These are phyloP conservation scores for Danielozyma ontarioensis DNA, from an alignment of 805 yeast species.

Conservation along the genomic window DNA sequence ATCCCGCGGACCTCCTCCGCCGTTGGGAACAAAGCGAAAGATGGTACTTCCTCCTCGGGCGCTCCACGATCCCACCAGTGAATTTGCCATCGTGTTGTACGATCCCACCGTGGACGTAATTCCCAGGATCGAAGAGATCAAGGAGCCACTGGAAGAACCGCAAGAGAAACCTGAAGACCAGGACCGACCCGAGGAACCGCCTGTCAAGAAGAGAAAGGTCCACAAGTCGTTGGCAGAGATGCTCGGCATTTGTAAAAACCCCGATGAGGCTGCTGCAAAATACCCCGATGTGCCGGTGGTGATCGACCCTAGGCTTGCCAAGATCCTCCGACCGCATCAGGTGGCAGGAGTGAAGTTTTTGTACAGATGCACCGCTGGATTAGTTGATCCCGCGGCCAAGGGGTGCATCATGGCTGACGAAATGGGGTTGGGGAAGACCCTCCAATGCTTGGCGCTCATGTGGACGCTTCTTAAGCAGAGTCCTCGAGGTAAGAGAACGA, in stretches of 20 bases:
- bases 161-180: constrained; percentile 16
- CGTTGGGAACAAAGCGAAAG: constrained; percentile 75
- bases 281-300: constrained; percentile 92
- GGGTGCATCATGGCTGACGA: constrained; percentile 99
- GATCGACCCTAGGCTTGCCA: constrained; percentile 82
- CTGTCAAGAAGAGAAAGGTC: constrained; percentile 34
- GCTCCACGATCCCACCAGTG: constrained; percentile 90
- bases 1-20: constrained; percentile 57
- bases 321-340: constrained; percentile 90
- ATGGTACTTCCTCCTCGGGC: constrained; percentile 79
- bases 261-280: constrained; percentile 44
- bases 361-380: constrained; percentile 86
- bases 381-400: constrained; percentile 74
- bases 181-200: constrained; percentile 9
- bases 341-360: constrained; percentile 91
- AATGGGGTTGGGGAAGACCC: constrained; percentile 91
- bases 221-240: constrained; percentile 76
- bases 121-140: constrained; percentile 29
- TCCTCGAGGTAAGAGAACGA: constrained; percentile 77
- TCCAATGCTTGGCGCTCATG: constrained; percentile 83
- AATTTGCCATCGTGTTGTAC: constrained; percentile 88
- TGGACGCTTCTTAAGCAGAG: constrained; percentile 91
- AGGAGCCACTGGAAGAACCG: constrained; percentile 22
- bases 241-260: constrained; percentile 59
- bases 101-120: constrained; percentile 86